phyloP scores from a whole-genome alignment of 2,329 filamentous ascomycete genomes.

The Colletotrichum truncatum region DNA sequence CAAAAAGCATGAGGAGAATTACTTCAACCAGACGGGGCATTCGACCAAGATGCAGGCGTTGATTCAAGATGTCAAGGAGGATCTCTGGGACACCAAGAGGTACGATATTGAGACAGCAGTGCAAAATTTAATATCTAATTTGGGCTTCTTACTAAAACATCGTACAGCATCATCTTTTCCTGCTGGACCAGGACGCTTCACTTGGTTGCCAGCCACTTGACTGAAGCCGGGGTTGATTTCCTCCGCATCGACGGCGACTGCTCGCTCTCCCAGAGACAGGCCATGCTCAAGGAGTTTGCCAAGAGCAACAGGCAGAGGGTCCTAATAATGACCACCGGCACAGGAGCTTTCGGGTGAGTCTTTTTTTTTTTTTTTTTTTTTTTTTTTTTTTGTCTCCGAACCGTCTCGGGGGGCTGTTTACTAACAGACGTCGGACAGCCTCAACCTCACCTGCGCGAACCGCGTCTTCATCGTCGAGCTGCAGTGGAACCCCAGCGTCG shows the following conservation, averaged over 20 bases:
- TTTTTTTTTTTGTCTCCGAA: background rate
- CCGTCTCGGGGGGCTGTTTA: background rate
- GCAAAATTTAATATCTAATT: background rate
- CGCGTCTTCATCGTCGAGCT: constrained; percentile 61
- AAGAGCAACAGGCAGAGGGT: constrained; percentile 38
- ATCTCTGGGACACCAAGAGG: constrained; percentile 38
- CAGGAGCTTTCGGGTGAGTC: constrained; percentile 57
- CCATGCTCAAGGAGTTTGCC: constrained; percentile 48
- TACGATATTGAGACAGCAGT: constrained; percentile 1
- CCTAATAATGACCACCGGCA: constrained; percentile 62
- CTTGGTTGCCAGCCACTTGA: constrained; percentile 43
- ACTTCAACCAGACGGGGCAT: constrained; percentile 38
- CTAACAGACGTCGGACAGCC: constrained; percentile 34
- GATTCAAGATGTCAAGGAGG: constrained; percentile 39
- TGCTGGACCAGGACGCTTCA: constrained; percentile 54
- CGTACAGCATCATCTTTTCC: constrained; percentile 55
- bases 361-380: background rate
- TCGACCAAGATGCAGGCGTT: constrained; percentile 45
- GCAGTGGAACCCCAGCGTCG: constrained; percentile 64
- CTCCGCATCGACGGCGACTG: constrained; percentile 55
- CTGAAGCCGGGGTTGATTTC: constrained; percentile 36
- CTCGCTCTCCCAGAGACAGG: constrained; percentile 44
- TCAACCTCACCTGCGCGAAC: constrained; percentile 59
- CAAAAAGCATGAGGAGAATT: constrained; percentile 30
- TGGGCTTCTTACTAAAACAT: background rate